These are phyloP conservation scores for Marvania coccoides DNA, from an alignment of 139 green algal genomes.

Conservation along the genomic window DNA sequence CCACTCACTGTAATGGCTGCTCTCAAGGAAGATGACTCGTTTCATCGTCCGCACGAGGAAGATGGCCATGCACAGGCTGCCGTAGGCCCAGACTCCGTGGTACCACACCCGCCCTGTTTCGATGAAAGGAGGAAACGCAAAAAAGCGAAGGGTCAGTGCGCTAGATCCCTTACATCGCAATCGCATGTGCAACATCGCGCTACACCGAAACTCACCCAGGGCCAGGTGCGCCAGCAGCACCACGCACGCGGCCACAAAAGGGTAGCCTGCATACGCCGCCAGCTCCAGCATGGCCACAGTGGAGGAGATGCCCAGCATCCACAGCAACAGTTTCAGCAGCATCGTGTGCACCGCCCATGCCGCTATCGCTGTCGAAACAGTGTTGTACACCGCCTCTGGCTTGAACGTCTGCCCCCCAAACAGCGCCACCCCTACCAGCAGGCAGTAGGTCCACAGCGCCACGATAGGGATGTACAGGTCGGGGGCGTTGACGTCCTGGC, in stretches of 20 bases:
- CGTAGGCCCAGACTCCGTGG: constrained; percentile 62
- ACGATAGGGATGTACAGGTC: constrained; percentile 96
- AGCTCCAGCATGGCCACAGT: constrained; percentile 75
- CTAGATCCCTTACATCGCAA: too few species aligned
- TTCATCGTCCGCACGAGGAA: constrained; percentile 95
- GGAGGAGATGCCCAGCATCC: constrained; percentile 55
- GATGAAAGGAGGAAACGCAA: background rate
- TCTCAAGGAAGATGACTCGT: constrained; percentile 77
- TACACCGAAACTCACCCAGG: constrained; percentile 2
- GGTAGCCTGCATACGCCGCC: constrained; percentile 77
- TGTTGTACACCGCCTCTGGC: constrained; percentile 61
- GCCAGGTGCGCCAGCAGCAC: constrained; percentile 1
- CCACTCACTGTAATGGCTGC: constrained; percentile 49
- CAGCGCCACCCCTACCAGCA: constrained; percentile 49
- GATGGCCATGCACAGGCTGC: constrained; percentile 62
- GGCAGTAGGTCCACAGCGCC: constrained; percentile 72
- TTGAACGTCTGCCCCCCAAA: constrained; percentile 38
- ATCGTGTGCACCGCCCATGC: constrained; percentile 69
- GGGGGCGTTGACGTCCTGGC: constrained; percentile 84
- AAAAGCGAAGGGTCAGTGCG: background rate
- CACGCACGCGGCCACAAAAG: constrained; percentile 55
- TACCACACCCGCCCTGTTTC: constrained; percentile 40
- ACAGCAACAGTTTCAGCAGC: constrained; percentile 49
- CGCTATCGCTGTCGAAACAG: constrained; percentile 43
- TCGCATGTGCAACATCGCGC: too few species aligned